phyloP scores from a whole-genome alignment of 2,329 filamentous ascomycete species.

The Aspergillus oerlinghausenensis region DNA sequence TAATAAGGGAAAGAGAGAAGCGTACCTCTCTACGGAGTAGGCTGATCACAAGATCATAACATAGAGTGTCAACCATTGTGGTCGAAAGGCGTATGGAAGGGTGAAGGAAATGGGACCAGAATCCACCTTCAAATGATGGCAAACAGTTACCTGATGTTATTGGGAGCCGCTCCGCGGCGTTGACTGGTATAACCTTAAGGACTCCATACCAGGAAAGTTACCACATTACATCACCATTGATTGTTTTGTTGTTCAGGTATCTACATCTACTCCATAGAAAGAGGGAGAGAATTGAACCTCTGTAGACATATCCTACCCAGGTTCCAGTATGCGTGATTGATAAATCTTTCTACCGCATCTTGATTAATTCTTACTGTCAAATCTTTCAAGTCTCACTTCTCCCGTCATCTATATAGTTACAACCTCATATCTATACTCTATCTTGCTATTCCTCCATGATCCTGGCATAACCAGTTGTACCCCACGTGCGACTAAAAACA shows the following conservation, averaged over 20 bases:
- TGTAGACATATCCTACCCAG: not conserved
- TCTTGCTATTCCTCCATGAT: not conserved
- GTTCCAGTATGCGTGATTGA: not conserved
- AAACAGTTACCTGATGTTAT: not conserved
- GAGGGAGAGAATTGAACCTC: not conserved
- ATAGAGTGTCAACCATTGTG: not conserved
- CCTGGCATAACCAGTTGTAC: not conserved
- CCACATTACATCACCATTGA: not conserved
- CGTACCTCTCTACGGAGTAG: no score
- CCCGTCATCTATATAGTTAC: not conserved
- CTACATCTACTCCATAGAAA: no score
- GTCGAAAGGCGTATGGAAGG: not conserved
- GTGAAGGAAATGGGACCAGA: not conserved
- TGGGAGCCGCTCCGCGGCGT: not conserved
- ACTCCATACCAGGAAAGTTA: not conserved
- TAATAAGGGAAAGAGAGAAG: no score
- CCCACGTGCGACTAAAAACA: not conserved
- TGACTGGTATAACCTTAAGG: not conserved
- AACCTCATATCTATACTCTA: not conserved
- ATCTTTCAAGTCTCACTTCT: no score
- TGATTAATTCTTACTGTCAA: no score
- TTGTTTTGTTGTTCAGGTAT: not conserved
- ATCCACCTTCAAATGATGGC: not conserved
- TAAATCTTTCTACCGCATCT: not conserved
- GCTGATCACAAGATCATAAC: not conserved